These are phyloP conservation scores for Cordyceps farinosa DNA, from an alignment of 2,329 filamentous ascomycete genomes.

Conservation along the genomic window DNA sequence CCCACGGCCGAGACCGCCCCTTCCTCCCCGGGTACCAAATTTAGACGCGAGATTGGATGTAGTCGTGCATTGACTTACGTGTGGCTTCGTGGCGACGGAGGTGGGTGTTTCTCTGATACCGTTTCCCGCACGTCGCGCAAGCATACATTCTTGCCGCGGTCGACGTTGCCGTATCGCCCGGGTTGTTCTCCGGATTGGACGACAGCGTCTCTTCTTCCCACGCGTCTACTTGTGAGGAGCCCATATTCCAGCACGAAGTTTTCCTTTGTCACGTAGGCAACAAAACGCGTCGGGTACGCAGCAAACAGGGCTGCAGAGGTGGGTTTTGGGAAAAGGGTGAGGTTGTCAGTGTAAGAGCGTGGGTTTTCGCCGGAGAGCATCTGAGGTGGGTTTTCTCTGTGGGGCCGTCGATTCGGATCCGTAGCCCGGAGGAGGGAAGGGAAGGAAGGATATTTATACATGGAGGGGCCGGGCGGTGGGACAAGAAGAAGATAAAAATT, in stretches of 20 bases:
- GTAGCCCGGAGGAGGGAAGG: not conserved
- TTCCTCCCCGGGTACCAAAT: not conserved
- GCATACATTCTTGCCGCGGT: not conserved
- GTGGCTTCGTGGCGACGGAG: conserved; percentile 28
- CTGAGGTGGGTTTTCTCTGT: conserved; percentile 4
- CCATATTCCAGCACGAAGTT: too few species aligned
- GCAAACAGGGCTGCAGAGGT: not conserved
- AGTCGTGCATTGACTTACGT: conserved; percentile 21
- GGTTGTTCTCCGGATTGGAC: not conserved
- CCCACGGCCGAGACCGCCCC: not conserved
- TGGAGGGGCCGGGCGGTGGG: not conserved
- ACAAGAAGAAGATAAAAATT: not conserved
- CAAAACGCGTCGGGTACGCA: not conserved
- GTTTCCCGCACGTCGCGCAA: conserved; percentile 25
- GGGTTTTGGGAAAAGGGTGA: not conserved
- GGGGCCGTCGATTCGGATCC: conserved; percentile 9
- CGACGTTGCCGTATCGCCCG: not conserved
- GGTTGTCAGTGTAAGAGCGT: conserved; percentile 5
- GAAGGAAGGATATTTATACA: not conserved
- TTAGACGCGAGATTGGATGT: not conserved
- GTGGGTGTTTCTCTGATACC: conserved; percentile 27
- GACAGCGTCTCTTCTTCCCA: not conserved
- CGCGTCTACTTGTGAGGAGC: not conserved
- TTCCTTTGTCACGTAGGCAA: too few species aligned
- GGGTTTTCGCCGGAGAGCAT: not conserved